phyloP scores from a whole-genome alignment of 192 early-diverging fungal genomes.

The Mortierella antarctica region DNA sequence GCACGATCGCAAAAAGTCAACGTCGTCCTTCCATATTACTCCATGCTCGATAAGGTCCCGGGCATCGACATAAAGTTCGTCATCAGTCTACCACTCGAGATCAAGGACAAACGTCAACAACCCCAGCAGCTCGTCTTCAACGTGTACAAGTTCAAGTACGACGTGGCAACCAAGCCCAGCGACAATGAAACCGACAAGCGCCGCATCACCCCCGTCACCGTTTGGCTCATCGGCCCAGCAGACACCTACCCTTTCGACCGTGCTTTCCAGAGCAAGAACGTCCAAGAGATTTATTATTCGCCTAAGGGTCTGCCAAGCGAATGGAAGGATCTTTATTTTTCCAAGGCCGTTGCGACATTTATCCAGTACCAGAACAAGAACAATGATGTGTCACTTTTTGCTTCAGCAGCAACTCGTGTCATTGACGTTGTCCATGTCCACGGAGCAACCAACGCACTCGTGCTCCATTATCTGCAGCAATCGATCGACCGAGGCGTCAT shows the following conservation, averaged over 20 bases:
- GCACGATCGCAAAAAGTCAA: conserved; percentile 53
- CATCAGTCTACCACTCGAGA: conserved; percentile 43
- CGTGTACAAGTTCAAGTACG: conserved; percentile 52
- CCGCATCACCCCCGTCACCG: conserved; percentile 32
- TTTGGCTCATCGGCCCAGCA: conserved; percentile 64
- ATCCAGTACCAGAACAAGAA: conserved; percentile 53
- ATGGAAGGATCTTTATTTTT: conserved; percentile 69
- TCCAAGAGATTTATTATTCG: conserved; percentile 58
- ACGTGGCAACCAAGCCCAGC: conserved; percentile 25
- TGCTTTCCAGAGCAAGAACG: conserved; percentile 54
- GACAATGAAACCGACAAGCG: conserved; percentile 23
- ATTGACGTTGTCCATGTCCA: conserved; percentile 69
- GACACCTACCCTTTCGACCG: conserved; percentile 53
- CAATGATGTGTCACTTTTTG: conserved; percentile 63
- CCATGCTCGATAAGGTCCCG: conserved; percentile 45
- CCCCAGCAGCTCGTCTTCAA: conserved; percentile 42
- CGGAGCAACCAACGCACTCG: conserved; percentile 66
- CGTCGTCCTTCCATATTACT: conserved; percentile 64
- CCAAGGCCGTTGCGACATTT: conserved; percentile 63
- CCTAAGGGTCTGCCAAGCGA: conserved; percentile 63
- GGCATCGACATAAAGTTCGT: conserved; percentile 26
- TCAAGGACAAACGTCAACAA: conserved; percentile 50
- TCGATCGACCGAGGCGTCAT: conserved; percentile 38
- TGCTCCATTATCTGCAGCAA: conserved; percentile 57
- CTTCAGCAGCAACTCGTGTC: conserved; percentile 20